Base-by-base conservation (phyloP, 495 filamentous ascomycete genomes). In the Tuber microsphaerosporum region DNA sequence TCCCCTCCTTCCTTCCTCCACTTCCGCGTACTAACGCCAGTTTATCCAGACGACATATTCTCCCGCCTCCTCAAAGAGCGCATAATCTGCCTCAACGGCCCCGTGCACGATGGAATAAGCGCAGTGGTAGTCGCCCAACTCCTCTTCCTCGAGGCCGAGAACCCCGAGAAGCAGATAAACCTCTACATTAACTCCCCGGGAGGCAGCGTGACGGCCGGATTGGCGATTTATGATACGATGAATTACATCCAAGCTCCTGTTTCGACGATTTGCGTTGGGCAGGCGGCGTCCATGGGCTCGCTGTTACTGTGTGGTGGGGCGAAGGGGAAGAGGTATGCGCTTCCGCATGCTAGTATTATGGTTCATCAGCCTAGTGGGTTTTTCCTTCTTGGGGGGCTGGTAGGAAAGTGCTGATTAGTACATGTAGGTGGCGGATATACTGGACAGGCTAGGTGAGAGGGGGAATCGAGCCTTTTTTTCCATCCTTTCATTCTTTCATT, bases 211-310 rank as follows among this genome's bases (percentile, higher is more conserved):
- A 97, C 94, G 73, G 94, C 93, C 0, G 91, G 95, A 9, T 88
- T 99, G 43, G 94, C 95, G 70, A 97, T 99, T 82, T 99, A 99
- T 87, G 95, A 99, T 84, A 98, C 96, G 71, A 99, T 99, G 94
- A 90, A 91, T 76, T 99, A 98, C 85, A 98, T 99, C 84, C 89
- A 89, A 76, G 92, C 92, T 7, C 93, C 95, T 16, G 93, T 98
- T 7, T 91, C 90, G 65, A 99, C 95, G 4, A 97, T 98, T 77
- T 98, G 96, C 83, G 88, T 98, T 37, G 95, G 95, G 8, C 93
- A 96, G 83, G 95, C 95, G 0, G 94, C 95, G 6, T 93, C 91
- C 31, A 99, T 99, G 95, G 95, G 94, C 71, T 93, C 91, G 2
- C 87, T 97, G 34, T 87, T 99, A 0, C 89, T 99, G 6, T 91